A percentile compares a stretch with the other conserved stretches of the same genome.
Conservation (phyloP, 768 basidiomycete species). For the Mycena olivaceomarginata region DNA sequence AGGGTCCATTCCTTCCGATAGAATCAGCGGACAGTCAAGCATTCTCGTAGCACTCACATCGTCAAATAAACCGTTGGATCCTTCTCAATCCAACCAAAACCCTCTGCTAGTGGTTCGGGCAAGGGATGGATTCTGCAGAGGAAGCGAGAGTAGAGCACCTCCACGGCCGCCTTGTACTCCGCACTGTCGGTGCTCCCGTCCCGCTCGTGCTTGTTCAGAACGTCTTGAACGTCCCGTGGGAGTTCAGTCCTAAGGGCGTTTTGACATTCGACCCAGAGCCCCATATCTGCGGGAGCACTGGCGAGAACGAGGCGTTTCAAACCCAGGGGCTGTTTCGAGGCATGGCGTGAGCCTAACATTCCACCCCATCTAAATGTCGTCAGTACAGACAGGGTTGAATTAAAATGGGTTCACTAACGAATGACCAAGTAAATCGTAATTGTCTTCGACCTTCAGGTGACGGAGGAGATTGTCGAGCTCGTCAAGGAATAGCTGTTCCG, state of each 20-base stretch:
- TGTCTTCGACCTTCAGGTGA: slow-evolving; percentile 63
- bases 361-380: slow-evolving; percentile 59
- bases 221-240: slow-evolving; percentile 56
- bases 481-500: slow-evolving; percentile 67
- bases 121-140: slow-evolving; percentile 51
- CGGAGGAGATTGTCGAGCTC: slow-evolving; percentile 68
- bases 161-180: slow-evolving; percentile 55
- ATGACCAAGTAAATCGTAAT: slow-evolving; percentile 72
- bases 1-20: slow-evolving; percentile 37
- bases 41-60: slow-evolving; percentile 49
- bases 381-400: neutral
- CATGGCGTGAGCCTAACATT: slow-evolving; percentile 66
- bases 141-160: slow-evolving; percentile 51
- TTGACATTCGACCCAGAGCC: slow-evolving; percentile 57
- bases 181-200: slow-evolving; percentile 52
- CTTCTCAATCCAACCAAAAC: slow-evolving; percentile 49
- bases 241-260: slow-evolving; percentile 51
- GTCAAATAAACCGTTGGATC: slow-evolving; percentile 61
- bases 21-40: neutral
- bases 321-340: slow-evolving; percentile 63
- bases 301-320: slow-evolving; percentile 67
- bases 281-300: slow-evolving; percentile 66
- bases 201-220: slow-evolving; percentile 53
- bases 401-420: slow-evolving; percentile 59
- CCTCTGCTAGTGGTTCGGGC: slow-evolving; percentile 50